A percentile compares a stretch with the other conserved stretches of the same genome.
Evolutionary conservation across 257 asterid species (phyloP).

Genomic region (Solanum appendiculatum): DNA sequence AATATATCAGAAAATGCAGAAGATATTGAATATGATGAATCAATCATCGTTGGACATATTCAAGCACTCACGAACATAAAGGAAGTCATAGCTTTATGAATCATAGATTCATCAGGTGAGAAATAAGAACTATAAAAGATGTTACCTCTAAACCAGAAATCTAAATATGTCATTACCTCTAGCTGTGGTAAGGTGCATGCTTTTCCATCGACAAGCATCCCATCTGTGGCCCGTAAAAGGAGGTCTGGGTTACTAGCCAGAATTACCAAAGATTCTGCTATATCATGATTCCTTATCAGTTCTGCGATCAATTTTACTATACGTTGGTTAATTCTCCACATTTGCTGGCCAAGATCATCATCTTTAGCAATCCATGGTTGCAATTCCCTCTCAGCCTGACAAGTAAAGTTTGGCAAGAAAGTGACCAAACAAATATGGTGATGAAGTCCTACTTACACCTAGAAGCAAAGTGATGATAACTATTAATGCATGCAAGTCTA

Average conservation of each 20-base stretch:
- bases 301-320: slow-evolving; percentile 86
- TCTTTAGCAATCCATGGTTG: slow-evolving; percentile 97
- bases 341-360: slow-evolving; percentile 80
- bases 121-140: background rate
- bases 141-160: slow-evolving; percentile 34
- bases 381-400: slow-evolving; percentile 96
- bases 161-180: slow-evolving; percentile 50
- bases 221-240: slow-evolving; percentile 95
- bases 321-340: slow-evolving; percentile 94
- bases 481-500: background rate
- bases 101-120: background rate
- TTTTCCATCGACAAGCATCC: slow-evolving; percentile 98
- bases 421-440: slow-evolving; percentile 28
- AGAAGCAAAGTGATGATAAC: background rate
- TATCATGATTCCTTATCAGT: slow-evolving; percentile 92
- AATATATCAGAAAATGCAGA: background rate
- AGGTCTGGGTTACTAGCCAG: slow-evolving; percentile 89
- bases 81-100: background rate
- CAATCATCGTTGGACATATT: background rate
- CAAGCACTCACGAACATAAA: background rate
- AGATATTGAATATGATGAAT: background rate
- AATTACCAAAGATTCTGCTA: slow-evolving; percentile 79
- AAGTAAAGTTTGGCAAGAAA: slow-evolving; percentile 25
- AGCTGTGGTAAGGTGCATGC: slow-evolving; percentile 98
- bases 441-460: background rate